Evolutionary conservation across 331 rosid genomes (phyloP), one percentile per base, ranked within the genome.

Genomic region (Quercus lobata): DNA sequence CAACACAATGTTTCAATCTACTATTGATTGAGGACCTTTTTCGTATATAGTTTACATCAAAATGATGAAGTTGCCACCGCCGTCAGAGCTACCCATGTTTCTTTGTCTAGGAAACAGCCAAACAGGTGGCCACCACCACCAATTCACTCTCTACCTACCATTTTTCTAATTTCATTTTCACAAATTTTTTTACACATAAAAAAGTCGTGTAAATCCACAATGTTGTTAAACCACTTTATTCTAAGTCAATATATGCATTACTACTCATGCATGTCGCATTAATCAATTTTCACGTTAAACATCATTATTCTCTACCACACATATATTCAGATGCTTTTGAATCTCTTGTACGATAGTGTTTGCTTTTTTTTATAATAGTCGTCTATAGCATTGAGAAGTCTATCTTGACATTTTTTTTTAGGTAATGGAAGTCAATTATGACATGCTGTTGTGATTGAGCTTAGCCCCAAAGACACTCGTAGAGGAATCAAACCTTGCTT

Each of bases 41-140:
- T 41, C 72, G 46, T 61, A 41, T 37, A 22, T 61, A 29, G 58
- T 73, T 71, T 80, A 44, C 62, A 57, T 78, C 71, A 16, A 29
- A 44, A 76, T 55, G 71, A 76, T 71, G 80, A 72, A 17, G 44
- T 87, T 76, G 80, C 74, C 81, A 74, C 70, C 56, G 85, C 78
- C 77, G 70, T 71, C 25, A 68, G 76, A 76, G 69, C 78, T 49
- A 62, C 76, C 87, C 86, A 79, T 79, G 87, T 83, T 84, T 83
- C 57, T 49, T 81, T 90, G 94, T 86, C 89, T 79, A 46, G 76
- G 19, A 74, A 86, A 86, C 29, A 27, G 29, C 29, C 29, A 27
- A 27, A 27, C 69, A 77, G 86, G 73, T 78, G 68, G 79, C 83
- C 88, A 80, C 83, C 85, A 71, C 79, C 81, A 83, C 49, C 12